A percentile compares a stretch with the other conserved stretches of the same genome.
Conservation (phyloP, 78 protist genomes). For the Thecamonas trahens region DNA sequence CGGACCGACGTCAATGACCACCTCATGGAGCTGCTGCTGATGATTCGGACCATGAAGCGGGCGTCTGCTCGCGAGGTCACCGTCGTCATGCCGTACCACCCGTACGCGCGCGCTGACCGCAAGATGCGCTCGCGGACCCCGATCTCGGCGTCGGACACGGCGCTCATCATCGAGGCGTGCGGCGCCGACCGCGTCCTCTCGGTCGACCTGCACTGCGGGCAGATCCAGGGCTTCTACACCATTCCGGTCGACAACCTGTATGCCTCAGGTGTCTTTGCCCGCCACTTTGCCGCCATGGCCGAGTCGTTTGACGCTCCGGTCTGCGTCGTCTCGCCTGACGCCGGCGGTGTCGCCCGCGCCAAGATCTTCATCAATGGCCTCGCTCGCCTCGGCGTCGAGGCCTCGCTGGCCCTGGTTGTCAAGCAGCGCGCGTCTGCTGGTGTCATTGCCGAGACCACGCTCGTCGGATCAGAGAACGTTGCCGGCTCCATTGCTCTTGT, state of each 20-base stretch:
- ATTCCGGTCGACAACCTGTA: constrained; percentile 33
- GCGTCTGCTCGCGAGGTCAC: constrained; percentile 46
- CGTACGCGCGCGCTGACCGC: constrained; percentile 70
- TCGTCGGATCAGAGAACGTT: constrained; percentile 24
- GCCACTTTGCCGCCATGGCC: too few relatives aligned
- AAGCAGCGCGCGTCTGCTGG: neutral
- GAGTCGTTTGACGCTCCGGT: too few relatives aligned
- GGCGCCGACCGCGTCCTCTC: constrained; percentile 61
- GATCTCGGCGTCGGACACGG: constrained; percentile 57
- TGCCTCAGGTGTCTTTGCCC: constrained; percentile 4
- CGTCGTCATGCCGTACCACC: constrained; percentile 67
- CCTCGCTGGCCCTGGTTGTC: constrained; percentile 16
- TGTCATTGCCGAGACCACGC: neutral
- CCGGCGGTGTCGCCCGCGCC: constrained; percentile 43
- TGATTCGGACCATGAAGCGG: constrained; percentile 30
- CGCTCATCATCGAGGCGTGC: constrained; percentile 12
- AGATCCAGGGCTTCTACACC: constrained; percentile 60
- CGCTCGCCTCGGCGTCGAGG: neutral
- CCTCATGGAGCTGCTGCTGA: constrained; percentile 50
- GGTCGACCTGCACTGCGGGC: constrained; percentile 71
- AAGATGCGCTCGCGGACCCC: constrained; percentile 65
- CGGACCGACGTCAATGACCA: constrained; percentile 56
- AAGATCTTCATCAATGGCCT: constrained; percentile 1
- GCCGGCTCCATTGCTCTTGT: constrained; percentile 20
- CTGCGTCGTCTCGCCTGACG: constrained; percentile 50